Evolutionary conservation across 345 rosid genomes (phyloP).

Genomic region (Camelina neglecta): DNA sequence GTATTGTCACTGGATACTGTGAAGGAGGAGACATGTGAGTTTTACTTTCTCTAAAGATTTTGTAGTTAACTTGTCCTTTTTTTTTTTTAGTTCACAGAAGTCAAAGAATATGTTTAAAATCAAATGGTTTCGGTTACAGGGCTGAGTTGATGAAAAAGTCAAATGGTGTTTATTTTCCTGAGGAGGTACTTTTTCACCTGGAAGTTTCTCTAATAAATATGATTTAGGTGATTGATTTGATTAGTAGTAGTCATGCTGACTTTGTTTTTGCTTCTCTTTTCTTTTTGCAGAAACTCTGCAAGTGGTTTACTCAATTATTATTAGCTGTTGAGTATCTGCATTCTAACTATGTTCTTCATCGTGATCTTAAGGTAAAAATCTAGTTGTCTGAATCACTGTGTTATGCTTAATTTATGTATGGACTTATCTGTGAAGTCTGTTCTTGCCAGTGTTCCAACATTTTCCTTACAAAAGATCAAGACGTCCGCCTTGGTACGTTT

Average conservation of each 20-base stretch:
- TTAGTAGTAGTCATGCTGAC: neutral
- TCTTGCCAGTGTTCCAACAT: slow-evolving; percentile 88
- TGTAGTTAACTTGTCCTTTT: slow-evolving; percentile 18
- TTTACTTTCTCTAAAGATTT: slow-evolving; percentile 21
- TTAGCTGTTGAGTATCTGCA: slow-evolving; percentile 96
- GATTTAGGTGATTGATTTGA: slow-evolving; percentile 9
- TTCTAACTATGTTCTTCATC: slow-evolving; percentile 94
- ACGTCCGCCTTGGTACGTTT: slow-evolving; percentile 87
- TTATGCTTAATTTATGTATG: slow-evolving; percentile 32
- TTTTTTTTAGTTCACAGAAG: slow-evolving; percentile 16
- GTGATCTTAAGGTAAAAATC: slow-evolving; percentile 79
- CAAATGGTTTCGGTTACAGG: slow-evolving; percentile 50
- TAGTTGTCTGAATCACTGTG: slow-evolving; percentile 23
- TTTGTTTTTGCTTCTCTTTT: neutral
- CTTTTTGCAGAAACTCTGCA: slow-evolving; percentile 81
- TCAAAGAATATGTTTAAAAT: slow-evolving; percentile 8
- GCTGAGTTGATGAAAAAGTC: slow-evolving; percentile 96
- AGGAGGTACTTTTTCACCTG: slow-evolving; percentile 58
- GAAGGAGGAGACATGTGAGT: slow-evolving; percentile 99
- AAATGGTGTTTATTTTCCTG: slow-evolving; percentile 87
- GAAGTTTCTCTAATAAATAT: neutral
- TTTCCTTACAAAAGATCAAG: slow-evolving; percentile 96
- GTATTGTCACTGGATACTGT: slow-evolving; percentile 98
- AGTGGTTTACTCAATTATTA: slow-evolving; percentile 91
- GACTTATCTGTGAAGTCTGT: slow-evolving; percentile 43